Percentiles rank a stretch among this genome's conserved stretches.
Evolutionary conservation across 208 protist genomes (phyloP).

Genomic region (Kentomonas sorsogonicus): DNA sequence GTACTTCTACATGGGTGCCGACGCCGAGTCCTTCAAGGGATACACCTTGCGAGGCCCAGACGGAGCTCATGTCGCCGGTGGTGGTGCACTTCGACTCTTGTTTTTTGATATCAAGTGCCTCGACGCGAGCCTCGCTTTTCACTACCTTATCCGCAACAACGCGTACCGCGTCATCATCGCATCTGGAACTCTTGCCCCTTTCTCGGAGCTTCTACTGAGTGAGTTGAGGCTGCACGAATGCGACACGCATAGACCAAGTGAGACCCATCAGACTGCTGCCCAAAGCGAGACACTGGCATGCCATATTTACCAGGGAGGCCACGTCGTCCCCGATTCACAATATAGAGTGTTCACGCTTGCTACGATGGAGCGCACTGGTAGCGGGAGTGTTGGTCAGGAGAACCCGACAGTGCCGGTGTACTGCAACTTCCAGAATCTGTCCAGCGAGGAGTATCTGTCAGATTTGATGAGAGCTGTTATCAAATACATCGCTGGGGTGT

Average conservation of each 20-base stretch:
- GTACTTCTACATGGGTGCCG: no score
- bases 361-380: not conserved
- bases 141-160: constrained; percentile 35
- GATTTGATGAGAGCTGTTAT: constrained; percentile 38
- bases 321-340: constrained; percentile 37
- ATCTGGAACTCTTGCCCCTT: constrained; percentile 92
- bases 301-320: constrained; percentile 30
- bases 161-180: constrained; percentile 88
- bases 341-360: constrained; percentile 34
- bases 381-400: not conserved
- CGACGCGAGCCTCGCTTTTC: constrained; percentile 66
- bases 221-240: constrained; percentile 64
- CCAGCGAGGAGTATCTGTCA: constrained; percentile 30
- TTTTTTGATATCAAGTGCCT: no score
- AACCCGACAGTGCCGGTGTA: constrained; percentile 24
- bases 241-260: not conserved
- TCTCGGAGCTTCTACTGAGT: constrained; percentile 67
- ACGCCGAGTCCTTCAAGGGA: no score
- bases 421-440: constrained; percentile 50
- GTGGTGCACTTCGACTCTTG: no score
- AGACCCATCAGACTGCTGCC: not conserved
- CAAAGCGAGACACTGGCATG: not conserved
- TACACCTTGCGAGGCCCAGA: no score
- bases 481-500: no score
- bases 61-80: constrained; percentile 19